Evolutionary conservation across 805 yeast species (phyloP).

Genomic region (Deakozyma indianensis): DNA sequence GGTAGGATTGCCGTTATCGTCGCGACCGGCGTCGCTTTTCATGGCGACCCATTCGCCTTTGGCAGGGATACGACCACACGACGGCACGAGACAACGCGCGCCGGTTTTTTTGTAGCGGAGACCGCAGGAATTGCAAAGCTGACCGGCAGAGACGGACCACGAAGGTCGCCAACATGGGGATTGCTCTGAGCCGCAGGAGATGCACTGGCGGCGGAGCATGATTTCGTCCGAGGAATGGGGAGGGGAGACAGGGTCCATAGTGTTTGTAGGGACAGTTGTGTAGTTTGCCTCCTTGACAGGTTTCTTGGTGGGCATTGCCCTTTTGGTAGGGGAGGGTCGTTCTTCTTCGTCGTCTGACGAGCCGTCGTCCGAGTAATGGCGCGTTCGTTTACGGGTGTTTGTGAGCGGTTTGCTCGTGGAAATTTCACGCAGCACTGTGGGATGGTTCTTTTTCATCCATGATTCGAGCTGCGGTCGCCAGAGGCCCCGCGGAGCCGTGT

Average conservation of each 20-base stretch:
- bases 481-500: conserved; percentile 23
- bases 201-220: conserved; percentile 30
- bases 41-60: conserved; percentile 89
- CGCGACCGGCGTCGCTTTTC: conserved; percentile 38
- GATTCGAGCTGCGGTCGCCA: conserved; percentile 24
- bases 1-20: conserved; percentile 30
- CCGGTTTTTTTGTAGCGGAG: conserved; percentile 86
- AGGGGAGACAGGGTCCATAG: background rate
- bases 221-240: conserved; percentile 26
- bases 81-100: conserved; percentile 66
- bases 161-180: conserved; percentile 99
- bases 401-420: conserved; percentile 2
- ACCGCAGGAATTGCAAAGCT: conserved; percentile 93
- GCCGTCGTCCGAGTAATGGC: background rate
- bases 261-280: background rate
- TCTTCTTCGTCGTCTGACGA: background rate
- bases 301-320: background rate
- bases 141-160: conserved; percentile 87
- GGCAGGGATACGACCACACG: conserved; percentile 83
- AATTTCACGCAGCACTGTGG: conserved; percentile 12
- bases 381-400: background rate
- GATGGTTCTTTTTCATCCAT: conserved; percentile 22
- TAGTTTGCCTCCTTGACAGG: background rate
- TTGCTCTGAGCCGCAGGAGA: conserved; percentile 80
- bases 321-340: background rate